These are phyloP conservation scores for Penicillium sp. DNA, from an alignment of 2,329 filamentous ascomycete species.

Conservation along the genomic window DNA sequence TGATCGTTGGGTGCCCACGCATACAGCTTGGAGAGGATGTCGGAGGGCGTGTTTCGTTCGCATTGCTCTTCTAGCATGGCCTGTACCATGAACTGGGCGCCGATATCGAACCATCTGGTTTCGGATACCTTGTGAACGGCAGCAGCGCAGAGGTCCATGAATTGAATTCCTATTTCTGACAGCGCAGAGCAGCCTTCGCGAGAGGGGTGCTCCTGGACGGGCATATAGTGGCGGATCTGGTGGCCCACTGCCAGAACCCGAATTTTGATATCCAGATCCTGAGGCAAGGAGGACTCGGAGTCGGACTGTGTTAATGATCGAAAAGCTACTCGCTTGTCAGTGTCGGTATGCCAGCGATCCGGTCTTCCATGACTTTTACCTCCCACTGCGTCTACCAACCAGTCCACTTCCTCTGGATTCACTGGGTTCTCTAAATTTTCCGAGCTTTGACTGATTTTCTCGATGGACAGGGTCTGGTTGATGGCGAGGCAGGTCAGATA, in stretches of 20 bases:
- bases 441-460: conserved; percentile 4
- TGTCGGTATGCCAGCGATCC: background rate
- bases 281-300: conserved; percentile 35
- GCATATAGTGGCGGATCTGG: conserved; percentile 41
- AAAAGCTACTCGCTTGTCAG: conserved; percentile 34
- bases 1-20: conserved; percentile 41
- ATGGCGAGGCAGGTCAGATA: conserved; percentile 50
- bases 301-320: conserved; percentile 37
- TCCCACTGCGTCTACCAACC: conserved; percentile 23
- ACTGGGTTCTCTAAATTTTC: background rate
- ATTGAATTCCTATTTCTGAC: conserved; percentile 45
- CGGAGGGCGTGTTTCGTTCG: conserved; percentile 33
- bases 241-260: conserved; percentile 47
- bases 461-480: conserved; percentile 39
- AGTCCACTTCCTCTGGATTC: conserved; percentile 14
- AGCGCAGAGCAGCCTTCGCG: conserved; percentile 26
- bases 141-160: conserved; percentile 47
- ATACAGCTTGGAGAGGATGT: conserved; percentile 44
- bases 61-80: conserved; percentile 46
- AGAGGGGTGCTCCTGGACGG: conserved; percentile 11
- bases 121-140: conserved; percentile 30
- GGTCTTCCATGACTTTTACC: conserved; percentile 22
- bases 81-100: conserved; percentile 49
- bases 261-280: conserved; percentile 46
- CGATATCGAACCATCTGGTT: conserved; percentile 44